Base-by-base conservation (phyloP, 768 basidiomycete species). In the Lyophyllum atratum region DNA sequence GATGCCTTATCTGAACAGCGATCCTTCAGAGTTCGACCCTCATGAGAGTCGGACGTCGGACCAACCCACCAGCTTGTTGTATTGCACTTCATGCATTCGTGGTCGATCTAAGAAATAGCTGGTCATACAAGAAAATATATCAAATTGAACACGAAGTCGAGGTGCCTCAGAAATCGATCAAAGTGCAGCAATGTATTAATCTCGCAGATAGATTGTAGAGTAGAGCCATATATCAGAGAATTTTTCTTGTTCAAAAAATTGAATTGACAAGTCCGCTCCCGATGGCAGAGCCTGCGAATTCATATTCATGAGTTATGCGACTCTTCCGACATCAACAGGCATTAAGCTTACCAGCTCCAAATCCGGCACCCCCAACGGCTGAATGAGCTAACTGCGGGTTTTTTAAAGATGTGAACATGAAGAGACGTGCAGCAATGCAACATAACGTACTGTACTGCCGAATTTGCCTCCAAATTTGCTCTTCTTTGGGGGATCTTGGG, bases 361-460 rank as follows among this genome's bases (percentile, higher is more conserved):
- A 90, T 1, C 89, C 89, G 49, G 83, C 79, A 64, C 89, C 89
- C 33, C 89, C 89, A 9, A 70, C 83, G 17, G 84, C 81, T 46
- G 82, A 79, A 49, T 81, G 74, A 6, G 81, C 82, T 63, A 84
- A 69, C 83, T 79, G 17, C 19, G n/a, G 7, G 15, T 40, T 40
- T 39, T 40, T 19, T 17, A 25, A 22, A 25, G 59, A 60, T 26
- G 31, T 33, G 34, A 14, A n/a, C 9, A 31, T 11, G 37, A 15
- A 25, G 52, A 19, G 53, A 11, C 39, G 40, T 26, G 22, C 11
- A 19, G 17, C 25, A 22, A 33, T 34, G 14, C 58, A 6, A 48
- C 14, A 37, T 1, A 47, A 54, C 57, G 15, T 53, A 85, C 85
- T 55, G 82, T 87, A 61, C 78, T 80, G 3, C 84, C 84, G 14